phyloP scores from a whole-genome alignment of 129 eudicot genomes.

The Flaveria robusta region DNA sequence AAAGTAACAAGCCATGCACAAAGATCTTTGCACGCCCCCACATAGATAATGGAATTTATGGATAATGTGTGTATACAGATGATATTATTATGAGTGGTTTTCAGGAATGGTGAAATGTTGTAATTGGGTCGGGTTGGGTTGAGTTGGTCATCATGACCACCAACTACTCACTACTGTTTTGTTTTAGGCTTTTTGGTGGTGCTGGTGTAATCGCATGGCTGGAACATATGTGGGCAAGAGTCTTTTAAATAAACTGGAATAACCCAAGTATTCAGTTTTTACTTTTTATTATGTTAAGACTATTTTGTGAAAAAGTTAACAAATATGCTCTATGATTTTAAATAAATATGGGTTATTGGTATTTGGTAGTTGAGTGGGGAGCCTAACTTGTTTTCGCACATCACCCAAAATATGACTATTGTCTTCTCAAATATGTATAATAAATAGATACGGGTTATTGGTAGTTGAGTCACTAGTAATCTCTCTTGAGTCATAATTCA shows the following conservation, averaged over 20 bases:
- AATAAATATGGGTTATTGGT: too few species aligned
- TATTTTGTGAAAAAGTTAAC: too few species aligned
- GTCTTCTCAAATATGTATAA: background rate
- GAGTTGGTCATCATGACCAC: constrained; percentile 25
- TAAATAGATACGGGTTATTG: background rate
- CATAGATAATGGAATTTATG: background rate
- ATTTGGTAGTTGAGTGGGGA: too few species aligned
- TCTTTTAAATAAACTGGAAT: too few species aligned
- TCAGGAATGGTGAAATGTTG: constrained; percentile 6
- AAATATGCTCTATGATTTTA: too few species aligned
- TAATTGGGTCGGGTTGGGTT: constrained; percentile 27
- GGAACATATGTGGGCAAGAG: background rate
- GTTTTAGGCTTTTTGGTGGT: constrained; percentile 19
- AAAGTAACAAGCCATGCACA: background rate
- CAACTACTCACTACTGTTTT: constrained; percentile 21
- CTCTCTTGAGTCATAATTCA: constrained; percentile 17
- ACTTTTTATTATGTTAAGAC: too few species aligned
- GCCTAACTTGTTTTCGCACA: too few species aligned
- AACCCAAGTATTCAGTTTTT: too few species aligned
- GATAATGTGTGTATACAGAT: constrained; percentile 7
- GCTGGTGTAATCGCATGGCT: constrained; percentile 20
- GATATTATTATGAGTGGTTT: constrained; percentile 3
- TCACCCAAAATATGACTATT: too few species aligned
- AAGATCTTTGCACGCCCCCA: background rate
- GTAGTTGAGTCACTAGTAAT: background rate